Percentiles rank a stretch among this genome's conserved stretches.
phyloP scores from a whole-genome alignment of 176 grass and related monocot species.

The Otatea glauca region DNA sequence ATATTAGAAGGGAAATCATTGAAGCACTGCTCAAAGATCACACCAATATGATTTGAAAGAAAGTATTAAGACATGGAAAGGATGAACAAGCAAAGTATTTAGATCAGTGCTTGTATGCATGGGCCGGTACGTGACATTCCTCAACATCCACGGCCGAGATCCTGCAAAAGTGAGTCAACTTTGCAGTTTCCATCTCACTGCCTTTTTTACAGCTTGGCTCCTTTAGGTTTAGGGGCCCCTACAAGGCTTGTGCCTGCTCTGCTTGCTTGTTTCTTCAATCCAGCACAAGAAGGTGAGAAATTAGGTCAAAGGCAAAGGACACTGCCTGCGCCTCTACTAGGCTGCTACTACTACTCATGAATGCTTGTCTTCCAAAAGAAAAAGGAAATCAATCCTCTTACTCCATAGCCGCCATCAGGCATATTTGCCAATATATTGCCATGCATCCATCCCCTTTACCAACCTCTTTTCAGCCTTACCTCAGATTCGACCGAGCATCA shows the following conservation, averaged over 20 bases:
- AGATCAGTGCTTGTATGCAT: too few species aligned
- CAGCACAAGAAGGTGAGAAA: neutral
- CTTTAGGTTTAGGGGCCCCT: neutral
- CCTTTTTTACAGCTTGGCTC: neutral
- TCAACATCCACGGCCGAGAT: neutral
- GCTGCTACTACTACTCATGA: neutral
- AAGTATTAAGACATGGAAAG: too few species aligned
- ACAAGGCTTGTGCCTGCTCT: neutral
- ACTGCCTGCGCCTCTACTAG: neutral
- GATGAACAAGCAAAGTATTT: too few species aligned
- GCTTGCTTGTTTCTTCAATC: neutral
- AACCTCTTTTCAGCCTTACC: slow-evolving; percentile 36
- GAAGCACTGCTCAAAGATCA: too few species aligned
- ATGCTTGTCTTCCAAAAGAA: neutral
- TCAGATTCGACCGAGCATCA: slow-evolving; percentile 26
- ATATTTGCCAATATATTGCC: neutral
- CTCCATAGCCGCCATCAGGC: neutral
- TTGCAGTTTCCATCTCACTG: slow-evolving; percentile 22
- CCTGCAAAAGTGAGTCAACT: slow-evolving; percentile 40
- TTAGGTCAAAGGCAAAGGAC: neutral
- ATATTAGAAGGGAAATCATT: too few species aligned
- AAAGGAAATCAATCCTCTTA: neutral
- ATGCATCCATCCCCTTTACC: slow-evolving; percentile 8
- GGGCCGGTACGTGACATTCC: too few species aligned
- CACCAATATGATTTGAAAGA: too few species aligned